Base-by-base conservation (phyloP, 1,139 yeast genomes). In the Trichomonascaceae sp. region DNA sequence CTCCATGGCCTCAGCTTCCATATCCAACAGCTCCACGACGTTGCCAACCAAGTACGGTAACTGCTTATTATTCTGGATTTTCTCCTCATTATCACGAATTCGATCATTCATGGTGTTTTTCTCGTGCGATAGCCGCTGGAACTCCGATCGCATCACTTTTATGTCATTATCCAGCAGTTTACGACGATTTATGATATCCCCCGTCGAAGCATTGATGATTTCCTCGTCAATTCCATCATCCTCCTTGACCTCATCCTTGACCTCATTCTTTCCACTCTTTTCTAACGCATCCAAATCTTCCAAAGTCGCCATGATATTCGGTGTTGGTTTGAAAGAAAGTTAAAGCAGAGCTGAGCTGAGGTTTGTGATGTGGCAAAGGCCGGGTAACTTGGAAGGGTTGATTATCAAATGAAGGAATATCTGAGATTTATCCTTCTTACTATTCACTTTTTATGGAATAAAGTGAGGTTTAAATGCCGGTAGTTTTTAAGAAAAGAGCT, bases 1-100 rank as follows among this genome's bases (percentile, higher is more conserved):
- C 61, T 87, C 93, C 36, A 79, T 77, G 12, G 91, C 88, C 63
- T 88, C 96, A 61, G 87, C 93, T 59, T 89, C 95, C 72, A 93
- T 80, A 66, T 93, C 96, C 68, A 95, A 79, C 58, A 95, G 76
- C 71, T 95, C 99, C 24, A 95, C 98, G 53, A 95, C 95, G 67
- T 93, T 95, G n/a, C 98, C 98, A 49, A 95, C 99, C 59, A 95
- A 76, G 66, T 93, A 95, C 12, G 99, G 99, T 67, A 95, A 78
- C 71, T 90, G 98, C 73, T 86, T 88, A 72, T 95, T 95, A 69
- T 93, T 91, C 68, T 89, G 90, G 71, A 95, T 93, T 75, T 95
- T 95, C 65, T 91, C 98, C 70, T 86, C 91, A 74, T 95, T 95
- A 67, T 93, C 99, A 69, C 91, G 90, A 72, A 95, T 90, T 70